phyloP scores from a whole-genome alignment of 2,329 filamentous ascomycete species.

The Fusarium goolgardi region DNA sequence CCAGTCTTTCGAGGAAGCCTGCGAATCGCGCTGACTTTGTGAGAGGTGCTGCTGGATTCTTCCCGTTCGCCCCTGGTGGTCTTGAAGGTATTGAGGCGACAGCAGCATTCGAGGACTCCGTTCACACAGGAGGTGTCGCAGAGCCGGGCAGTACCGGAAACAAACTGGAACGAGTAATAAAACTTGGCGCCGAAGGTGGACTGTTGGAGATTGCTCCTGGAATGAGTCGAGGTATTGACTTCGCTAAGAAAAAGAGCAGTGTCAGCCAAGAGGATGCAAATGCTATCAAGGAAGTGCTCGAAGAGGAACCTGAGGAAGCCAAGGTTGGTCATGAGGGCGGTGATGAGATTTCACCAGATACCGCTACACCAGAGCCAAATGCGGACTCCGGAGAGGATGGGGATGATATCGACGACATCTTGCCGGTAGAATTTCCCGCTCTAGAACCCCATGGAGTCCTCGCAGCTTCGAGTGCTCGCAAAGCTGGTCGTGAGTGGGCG shows the following conservation, averaged over 20 bases:
- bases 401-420: constrained; percentile 82
- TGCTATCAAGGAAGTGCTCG: constrained; percentile 74
- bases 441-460: constrained; percentile 85
- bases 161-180: constrained; percentile 86
- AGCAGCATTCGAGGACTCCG: constrained; percentile 83
- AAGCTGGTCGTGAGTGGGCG: constrained; percentile 89
- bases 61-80: constrained; percentile 92
- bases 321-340: constrained; percentile 45
- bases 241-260: constrained; percentile 68
- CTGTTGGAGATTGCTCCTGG: constrained; percentile 86
- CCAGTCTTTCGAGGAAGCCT: constrained; percentile 86
- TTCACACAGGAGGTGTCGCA: constrained; percentile 62
- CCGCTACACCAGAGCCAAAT: constrained; percentile 42
- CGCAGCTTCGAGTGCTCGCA: constrained; percentile 75
- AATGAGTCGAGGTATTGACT: constrained; percentile 80
- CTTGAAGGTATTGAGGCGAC: constrained; percentile 87
- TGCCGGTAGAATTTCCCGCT: constrained; percentile 94
- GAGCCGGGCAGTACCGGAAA: constrained; percentile 59
- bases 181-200: constrained; percentile 80
- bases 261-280: constrained; percentile 71
- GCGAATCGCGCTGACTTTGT: constrained; percentile 91
- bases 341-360: constrained; percentile 44
- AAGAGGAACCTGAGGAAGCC: constrained; percentile 61
- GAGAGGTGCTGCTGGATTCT: constrained; percentile 90
- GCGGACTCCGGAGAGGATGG: constrained; percentile 60